Percentiles rank a stretch among this genome's conserved stretches.
These are phyloP conservation scores for Hyphodiscus sp. DNA, from an alignment of 2,329 filamentous ascomycete species.

Conservation along the genomic window DNA sequence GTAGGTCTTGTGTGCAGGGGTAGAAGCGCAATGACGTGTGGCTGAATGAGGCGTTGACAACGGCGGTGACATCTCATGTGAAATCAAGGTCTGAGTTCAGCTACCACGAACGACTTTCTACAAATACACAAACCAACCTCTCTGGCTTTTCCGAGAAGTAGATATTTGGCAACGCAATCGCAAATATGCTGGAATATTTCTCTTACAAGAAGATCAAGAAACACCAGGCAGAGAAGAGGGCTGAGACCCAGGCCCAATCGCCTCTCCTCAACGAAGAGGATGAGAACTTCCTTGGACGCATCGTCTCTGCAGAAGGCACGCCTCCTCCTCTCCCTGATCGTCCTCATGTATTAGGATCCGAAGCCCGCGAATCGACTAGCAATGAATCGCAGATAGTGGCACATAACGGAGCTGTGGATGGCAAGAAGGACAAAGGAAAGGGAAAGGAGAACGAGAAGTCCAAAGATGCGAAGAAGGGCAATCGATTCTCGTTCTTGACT, in stretches of 20 bases:
- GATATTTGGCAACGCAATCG: conserved; percentile 1
- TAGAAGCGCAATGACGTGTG: conserved; percentile 1
- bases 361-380: conserved; percentile 20
- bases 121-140: not conserved
- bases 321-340: conserved; percentile 46
- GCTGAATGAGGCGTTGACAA: not conserved
- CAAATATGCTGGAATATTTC: conserved; percentile 56
- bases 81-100: not conserved
- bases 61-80: not conserved
- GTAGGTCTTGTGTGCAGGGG: not conserved
- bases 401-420: conserved; percentile 37
- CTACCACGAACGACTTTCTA: not conserved
- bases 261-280: conserved; percentile 51
- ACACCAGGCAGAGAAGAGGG: conserved; percentile 44
- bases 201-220: conserved; percentile 58
- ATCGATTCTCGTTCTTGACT: conserved; percentile 36
- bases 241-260: conserved; percentile 7
- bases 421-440: conserved; percentile 21
- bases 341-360: conserved; percentile 14
- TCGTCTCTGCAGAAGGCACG: conserved; percentile 43
- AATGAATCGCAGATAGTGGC: conserved; percentile 33
- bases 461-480: conserved; percentile 31
- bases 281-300: conserved; percentile 50
- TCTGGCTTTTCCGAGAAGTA: not conserved
- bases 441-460: conserved; percentile 25